phyloP scores from a whole-genome alignment of 805 yeast species.

The Pichia heedii region DNA sequence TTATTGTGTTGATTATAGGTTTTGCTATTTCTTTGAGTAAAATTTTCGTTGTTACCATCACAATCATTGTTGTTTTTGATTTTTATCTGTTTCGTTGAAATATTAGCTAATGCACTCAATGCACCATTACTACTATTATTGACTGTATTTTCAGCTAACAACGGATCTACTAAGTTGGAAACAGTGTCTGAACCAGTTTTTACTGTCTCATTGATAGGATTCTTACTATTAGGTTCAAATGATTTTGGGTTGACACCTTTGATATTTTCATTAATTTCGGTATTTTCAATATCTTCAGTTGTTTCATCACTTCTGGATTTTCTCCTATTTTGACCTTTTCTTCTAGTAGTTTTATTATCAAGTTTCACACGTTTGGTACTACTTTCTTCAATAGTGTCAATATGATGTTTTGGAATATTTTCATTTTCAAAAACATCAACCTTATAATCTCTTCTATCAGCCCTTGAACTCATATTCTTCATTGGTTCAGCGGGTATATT shows the following conservation, averaged over 20 bases:
- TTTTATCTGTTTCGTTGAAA: constrained; percentile 19
- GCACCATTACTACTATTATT: background rate
- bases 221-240: background rate
- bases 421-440: constrained; percentile 12
- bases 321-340: background rate
- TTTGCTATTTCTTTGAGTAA: too few species aligned
- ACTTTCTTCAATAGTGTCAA: background rate
- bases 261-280: background rate
- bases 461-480: constrained; percentile 46
- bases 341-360: background rate
- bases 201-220: too few species aligned
- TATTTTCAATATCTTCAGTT: background rate
- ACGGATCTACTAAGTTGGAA: background rate
- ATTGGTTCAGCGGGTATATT: constrained; percentile 44
- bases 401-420: constrained; percentile 7
- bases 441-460: constrained; percentile 19
- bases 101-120: constrained; percentile 21
- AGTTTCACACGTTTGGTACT: background rate
- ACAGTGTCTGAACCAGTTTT: too few species aligned
- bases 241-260: background rate
- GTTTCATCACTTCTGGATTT: background rate
- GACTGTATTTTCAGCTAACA: background rate
- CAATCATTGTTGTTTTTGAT: background rate
- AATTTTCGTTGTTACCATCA: background rate
- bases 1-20: too few species aligned